phyloP scores from a whole-genome alignment of 1,139 yeast genomes.

The Candida mesenterica region DNA sequence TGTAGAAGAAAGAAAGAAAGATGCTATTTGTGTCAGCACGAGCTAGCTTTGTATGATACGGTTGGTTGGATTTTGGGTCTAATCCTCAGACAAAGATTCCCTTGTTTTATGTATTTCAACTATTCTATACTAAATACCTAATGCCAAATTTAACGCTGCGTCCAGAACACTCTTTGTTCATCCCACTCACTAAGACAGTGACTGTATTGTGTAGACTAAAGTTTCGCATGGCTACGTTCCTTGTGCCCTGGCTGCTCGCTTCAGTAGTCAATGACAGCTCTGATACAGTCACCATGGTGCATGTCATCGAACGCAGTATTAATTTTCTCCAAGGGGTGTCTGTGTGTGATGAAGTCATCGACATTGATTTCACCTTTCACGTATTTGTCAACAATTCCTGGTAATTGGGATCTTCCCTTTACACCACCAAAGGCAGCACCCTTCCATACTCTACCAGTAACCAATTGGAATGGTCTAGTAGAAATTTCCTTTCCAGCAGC shows the following conservation, averaged over 20 bases:
- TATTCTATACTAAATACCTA: no score
- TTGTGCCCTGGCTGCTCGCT: constrained; percentile 3
- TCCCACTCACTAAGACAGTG: no score
- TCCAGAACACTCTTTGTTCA: constrained; percentile 4
- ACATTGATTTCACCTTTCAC: constrained; percentile 81
- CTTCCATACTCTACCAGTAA: constrained; percentile 97
- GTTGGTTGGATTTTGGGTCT: no score
- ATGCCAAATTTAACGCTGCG: constrained; percentile 3
- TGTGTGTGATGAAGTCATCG: constrained; percentile 92
- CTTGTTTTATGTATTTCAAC: background rate
- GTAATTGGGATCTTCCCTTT: constrained; percentile 95
- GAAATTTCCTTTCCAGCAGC: constrained; percentile 97
- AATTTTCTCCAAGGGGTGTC: constrained; percentile 72
- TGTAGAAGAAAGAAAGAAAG: no score
- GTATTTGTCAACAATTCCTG: constrained; percentile 85
- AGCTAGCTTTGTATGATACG: no score
- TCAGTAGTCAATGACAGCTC: constrained; percentile 73
- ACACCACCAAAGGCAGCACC: constrained; percentile 99
- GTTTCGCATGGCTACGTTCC: constrained; percentile 2
- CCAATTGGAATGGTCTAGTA: constrained; percentile 97
- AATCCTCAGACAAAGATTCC: background rate
- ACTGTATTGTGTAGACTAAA: no score
- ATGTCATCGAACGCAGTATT: constrained; percentile 91
- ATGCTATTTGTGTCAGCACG: no score
- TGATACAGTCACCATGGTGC: constrained; percentile 90